phyloP scores from a whole-genome alignment of 2,329 filamentous ascomycete species.

The Clonostachys sp. region DNA sequence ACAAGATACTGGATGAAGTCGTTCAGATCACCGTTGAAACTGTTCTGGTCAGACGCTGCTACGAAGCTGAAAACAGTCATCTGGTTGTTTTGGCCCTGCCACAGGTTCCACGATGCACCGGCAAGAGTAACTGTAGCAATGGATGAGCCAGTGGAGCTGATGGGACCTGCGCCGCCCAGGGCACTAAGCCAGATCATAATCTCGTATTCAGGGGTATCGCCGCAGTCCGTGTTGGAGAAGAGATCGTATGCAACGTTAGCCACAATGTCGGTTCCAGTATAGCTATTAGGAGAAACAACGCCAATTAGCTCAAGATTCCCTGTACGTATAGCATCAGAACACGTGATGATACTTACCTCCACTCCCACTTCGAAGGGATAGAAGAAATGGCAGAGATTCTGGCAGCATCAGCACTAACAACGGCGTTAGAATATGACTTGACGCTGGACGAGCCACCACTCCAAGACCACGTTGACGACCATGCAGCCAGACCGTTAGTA shows the following conservation, averaged over 20 bases:
- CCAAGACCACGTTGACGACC: conserved; percentile 34
- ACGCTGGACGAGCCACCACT: conserved; percentile 25
- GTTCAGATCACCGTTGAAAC: conserved; percentile 47
- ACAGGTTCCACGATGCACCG: conserved; percentile 51
- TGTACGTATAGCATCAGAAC: conserved; percentile 14
- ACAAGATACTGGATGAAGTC: conserved; percentile 53
- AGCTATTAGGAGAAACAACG: conserved; percentile 12
- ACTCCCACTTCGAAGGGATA: no score
- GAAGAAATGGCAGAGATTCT: neutral
- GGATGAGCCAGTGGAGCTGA: conserved; percentile 30
- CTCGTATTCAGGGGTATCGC: conserved; percentile 39
- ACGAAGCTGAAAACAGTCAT: conserved; percentile 56
- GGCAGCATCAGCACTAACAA: conserved; percentile 19
- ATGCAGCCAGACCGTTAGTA: conserved; percentile 24
- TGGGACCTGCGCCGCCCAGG: conserved; percentile 46
- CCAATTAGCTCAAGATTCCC: conserved; percentile 13
- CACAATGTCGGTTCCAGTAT: conserved; percentile 21
- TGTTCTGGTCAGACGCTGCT: conserved; percentile 17
- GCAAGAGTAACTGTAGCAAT: conserved; percentile 40
- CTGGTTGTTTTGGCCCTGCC: conserved; percentile 48
- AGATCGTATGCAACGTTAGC: conserved; percentile 60
- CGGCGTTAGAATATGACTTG: conserved; percentile 36
- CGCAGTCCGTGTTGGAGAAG: conserved; percentile 45
- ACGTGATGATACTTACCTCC: conserved; percentile 2
- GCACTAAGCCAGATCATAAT: conserved; percentile 56